Evolutionary conservation across 768 basidiomycete genomes (phyloP).

Genomic region (Mycena pura): DNA sequence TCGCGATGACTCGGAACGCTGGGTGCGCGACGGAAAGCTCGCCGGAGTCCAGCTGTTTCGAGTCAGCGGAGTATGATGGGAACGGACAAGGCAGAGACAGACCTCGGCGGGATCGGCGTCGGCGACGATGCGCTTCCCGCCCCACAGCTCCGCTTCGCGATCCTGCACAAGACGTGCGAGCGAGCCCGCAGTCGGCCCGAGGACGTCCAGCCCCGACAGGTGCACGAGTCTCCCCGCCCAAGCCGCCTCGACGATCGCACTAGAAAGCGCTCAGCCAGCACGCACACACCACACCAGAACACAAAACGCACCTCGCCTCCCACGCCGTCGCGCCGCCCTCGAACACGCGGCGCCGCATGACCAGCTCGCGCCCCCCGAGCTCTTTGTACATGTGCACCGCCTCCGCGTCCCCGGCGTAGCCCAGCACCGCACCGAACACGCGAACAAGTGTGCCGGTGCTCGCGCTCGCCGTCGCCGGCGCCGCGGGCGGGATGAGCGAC

Average conservation of each 20-base stretch:
- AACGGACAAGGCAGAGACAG: neutral
- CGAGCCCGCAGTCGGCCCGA: conserved; percentile 69
- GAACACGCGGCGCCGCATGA: conserved; percentile 66
- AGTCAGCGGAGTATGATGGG: neutral
- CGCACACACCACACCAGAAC: neutral
- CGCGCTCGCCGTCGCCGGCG: conserved; percentile 66
- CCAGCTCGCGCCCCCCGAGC: conserved; percentile 66
- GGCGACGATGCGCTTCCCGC: conserved; percentile 62
- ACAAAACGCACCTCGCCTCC: conserved; percentile 62
- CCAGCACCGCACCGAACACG: conserved; percentile 61
- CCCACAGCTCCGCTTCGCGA: conserved; percentile 71
- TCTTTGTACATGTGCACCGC: conserved; percentile 73
- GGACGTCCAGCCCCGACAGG: conserved; percentile 66
- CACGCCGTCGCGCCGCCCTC: conserved; percentile 64
- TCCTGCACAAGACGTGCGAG: conserved; percentile 66
- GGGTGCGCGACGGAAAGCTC: conserved; percentile 59
- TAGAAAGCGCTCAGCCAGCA: conserved; percentile 28
- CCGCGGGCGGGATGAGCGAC: conserved; percentile 62
- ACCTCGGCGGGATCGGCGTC: conserved; percentile 56
- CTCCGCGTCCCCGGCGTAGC: conserved; percentile 54
- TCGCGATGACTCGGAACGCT: conserved; percentile 66
- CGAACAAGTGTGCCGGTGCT: conserved; percentile 64
- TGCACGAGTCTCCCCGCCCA: conserved; percentile 65
- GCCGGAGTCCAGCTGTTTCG: conserved; percentile 34
- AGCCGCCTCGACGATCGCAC: conserved; percentile 62